Evolutionary conservation across 768 basidiomycete genomes (phyloP).

Genomic region (Mycena rebaudengoi): DNA sequence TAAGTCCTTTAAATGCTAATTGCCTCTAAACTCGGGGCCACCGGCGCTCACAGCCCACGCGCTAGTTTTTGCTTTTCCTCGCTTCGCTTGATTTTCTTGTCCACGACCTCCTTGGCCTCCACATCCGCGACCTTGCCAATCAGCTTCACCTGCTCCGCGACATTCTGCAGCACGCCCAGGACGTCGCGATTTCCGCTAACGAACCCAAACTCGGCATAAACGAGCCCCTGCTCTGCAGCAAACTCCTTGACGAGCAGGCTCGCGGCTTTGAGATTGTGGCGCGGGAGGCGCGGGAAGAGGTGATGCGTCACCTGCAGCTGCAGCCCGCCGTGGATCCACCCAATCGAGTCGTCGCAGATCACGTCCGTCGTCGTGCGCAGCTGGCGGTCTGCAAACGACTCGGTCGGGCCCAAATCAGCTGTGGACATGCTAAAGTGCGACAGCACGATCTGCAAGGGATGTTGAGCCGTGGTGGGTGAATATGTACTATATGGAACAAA

Average conservation of each 20-base stretch:
- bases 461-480: background rate
- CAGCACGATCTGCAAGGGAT: constrained; percentile 94
- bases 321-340: constrained; percentile 95
- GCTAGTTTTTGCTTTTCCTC: constrained; percentile 21
- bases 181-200: constrained; percentile 88
- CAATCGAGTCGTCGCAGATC: constrained; percentile 82
- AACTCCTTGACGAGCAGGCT: constrained; percentile 88
- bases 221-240: constrained; percentile 83
- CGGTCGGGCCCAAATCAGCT: constrained; percentile 85
- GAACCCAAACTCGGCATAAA: constrained; percentile 93
- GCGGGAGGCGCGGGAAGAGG: constrained; percentile 92
- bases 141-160: constrained; percentile 88
- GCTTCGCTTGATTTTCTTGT: constrained; percentile 47
- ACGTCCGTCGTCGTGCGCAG: constrained; percentile 98
- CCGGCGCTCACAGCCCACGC: constrained; percentile 14
- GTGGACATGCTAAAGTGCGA: constrained; percentile 98
- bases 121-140: constrained; percentile 82
- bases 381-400: constrained; percentile 94
- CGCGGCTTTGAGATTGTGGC: constrained; percentile 90
- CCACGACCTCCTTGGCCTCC: constrained; percentile 73
- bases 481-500: constrained; percentile 39
- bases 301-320: constrained; percentile 98
- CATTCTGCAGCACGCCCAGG: constrained; percentile 78
- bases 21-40: no score
- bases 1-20: no score